A percentile compares a stretch with the other conserved stretches of the same genome.
Conservation (phyloP, 257 asterid species). For the Petunia secreta region DNA sequence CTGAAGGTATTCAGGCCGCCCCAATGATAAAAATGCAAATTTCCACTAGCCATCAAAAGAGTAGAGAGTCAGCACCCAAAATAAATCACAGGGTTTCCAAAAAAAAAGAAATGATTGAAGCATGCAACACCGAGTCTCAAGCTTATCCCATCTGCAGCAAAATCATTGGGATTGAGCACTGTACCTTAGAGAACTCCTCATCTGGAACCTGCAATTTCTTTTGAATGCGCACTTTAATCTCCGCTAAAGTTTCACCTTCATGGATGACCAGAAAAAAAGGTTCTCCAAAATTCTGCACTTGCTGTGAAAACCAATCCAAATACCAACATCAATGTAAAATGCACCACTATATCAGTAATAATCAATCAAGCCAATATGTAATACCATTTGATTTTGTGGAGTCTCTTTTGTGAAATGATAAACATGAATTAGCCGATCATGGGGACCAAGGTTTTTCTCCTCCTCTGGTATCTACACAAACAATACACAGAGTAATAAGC, state of each 20-base stretch:
- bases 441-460: constrained; percentile 83
- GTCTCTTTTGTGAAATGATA: constrained; percentile 81
- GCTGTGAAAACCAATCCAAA: constrained; percentile 48
- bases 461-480: constrained; percentile 80
- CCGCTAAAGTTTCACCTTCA: constrained; percentile 88
- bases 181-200: constrained; percentile 89
- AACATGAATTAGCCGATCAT: constrained; percentile 78
- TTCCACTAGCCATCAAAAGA: constrained; percentile 71
- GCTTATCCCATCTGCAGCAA: constrained; percentile 21
- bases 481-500: constrained; percentile 20
- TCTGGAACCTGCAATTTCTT: constrained; percentile 86
- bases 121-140: not conserved
- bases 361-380: constrained; percentile 23
- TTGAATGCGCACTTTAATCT: constrained; percentile 80
- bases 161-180: not conserved
- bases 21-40: constrained; percentile 85
- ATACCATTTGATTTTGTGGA: constrained; percentile 87
- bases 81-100: constrained; percentile 18
- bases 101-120: not conserved
- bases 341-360: constrained; percentile 25
- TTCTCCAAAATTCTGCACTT: constrained; percentile 92
- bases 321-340: constrained; percentile 10
- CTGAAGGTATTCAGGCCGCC: constrained; percentile 94
- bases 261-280: constrained; percentile 90
- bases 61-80: constrained; percentile 26